Percentiles rank a stretch among this genome's conserved stretches.
phyloP scores from a whole-genome alignment of 305 asterid genomes.

The Solanum hybrid region DNA sequence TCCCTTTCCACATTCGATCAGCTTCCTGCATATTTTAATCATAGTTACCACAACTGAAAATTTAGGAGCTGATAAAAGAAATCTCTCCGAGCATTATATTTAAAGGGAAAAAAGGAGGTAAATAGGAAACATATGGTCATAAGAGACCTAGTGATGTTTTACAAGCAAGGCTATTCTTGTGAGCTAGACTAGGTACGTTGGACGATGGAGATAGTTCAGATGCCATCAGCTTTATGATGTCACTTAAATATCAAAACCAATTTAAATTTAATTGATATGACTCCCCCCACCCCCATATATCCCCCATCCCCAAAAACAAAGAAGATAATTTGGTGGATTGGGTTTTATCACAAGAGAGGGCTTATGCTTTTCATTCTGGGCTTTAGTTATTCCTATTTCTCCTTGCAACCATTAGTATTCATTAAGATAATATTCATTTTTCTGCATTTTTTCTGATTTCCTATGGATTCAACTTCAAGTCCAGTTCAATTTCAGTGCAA shows the following conservation, averaged over 20 bases:
- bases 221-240: background rate
- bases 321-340: background rate
- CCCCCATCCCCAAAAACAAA: background rate
- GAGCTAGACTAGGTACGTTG: background rate
- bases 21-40: background rate
- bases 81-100: background rate
- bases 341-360: background rate
- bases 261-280: background rate
- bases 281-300: background rate
- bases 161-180: background rate
- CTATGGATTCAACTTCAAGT: background rate
- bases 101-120: background rate
- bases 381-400: background rate
- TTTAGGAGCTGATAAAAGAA: background rate
- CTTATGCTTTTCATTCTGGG: background rate
- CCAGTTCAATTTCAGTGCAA: background rate
- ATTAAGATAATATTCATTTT: background rate
- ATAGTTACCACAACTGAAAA: background rate
- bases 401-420: background rate
- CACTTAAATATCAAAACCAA: background rate
- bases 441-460: background rate
- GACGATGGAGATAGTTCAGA: background rate
- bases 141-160: background rate
- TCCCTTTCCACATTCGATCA: background rate
- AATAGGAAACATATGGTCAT: background rate